Base-by-base conservation (phyloP, 1,139 yeast genomes). In the Blastobotrys buckinghamii region DNA sequence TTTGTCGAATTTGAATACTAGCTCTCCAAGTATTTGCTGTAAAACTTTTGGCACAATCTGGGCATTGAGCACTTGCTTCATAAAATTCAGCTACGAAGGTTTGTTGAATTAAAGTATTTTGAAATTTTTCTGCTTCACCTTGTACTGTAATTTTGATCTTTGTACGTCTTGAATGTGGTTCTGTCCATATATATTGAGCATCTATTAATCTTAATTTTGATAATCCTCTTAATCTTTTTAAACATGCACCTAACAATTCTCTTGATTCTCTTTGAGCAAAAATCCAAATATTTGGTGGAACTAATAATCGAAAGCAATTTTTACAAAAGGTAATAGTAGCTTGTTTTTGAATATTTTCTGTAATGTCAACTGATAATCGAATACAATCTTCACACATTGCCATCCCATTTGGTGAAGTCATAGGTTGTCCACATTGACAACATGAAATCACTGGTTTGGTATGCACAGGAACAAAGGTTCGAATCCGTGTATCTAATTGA, bases 11-110 rank as follows among this genome's bases (percentile, higher is more conserved):
- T 73, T 94, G 99, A 39, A 94, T 95, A 29, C 92, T 80, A n/a
- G 99, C 97, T 67, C 94, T 84, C 98, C 98, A 94, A 15, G 97
- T 94, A 67, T 92, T 88, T 40, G 95, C 85, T 24, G 99, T 92
- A 65, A 85, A 92, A 1, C 96, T 83, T 69, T 88, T 89, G 48
- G 97, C 97, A 79, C 99, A 94, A 70, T 90, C 97, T 2, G 97
- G 84, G 75, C 99, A 94, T 73, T 90, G 97, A 84, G 87, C 86
- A 29, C 97, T 95, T 53, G 86, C 75, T 51, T 90, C 98, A 20
- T 87, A 82, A 64, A 84, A 94, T 63, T 92, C 97, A n/a, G 89
- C 97, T 67, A 87, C 97, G 66, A 92, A 89, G 30, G 88, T 79
- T 69, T 94, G 98, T 66, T 94, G 97, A 33, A 94, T 81, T 57